Evolutionary conservation across 1,284 basidiomycete genomes (phyloP), one percentile per base, ranked within the genome.

Genomic region (Ceratobasidium papillatum): DNA sequence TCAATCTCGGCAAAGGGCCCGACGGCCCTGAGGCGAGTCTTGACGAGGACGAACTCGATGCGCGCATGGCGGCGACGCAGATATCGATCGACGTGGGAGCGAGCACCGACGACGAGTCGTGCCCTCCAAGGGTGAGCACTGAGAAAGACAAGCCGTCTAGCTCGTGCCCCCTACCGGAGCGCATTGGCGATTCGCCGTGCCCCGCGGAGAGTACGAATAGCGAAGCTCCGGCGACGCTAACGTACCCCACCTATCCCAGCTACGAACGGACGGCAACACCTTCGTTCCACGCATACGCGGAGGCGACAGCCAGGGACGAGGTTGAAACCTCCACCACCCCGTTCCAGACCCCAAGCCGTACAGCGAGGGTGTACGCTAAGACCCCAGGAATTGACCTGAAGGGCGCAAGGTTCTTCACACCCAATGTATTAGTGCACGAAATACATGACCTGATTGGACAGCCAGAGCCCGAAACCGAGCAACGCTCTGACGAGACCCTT

Each of bases 401-500:
- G 5, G 59, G 59, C n/a, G 25, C 59, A 22, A 41, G 43, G 38
- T 62, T 8, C 9, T 62, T 62, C 38, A 19, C 2, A 4, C 43
- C 25, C 2, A 30, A 36, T 62, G 61, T 62, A 62, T 27, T 45
- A 47, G 7, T 3, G 3, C 3, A 38, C 17, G 22, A 27, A 11
- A 47, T 34, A 25, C 27, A 49, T 30, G 12, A 30, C 36, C 30
- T 36, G 14, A 34, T 32, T 17, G 17, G 25, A 19, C 17, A 32
- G 25, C 30, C 11, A 4, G 41, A 63, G n/a, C 38, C 36, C 9
- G 59, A 62, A 19, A 19, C 61, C 32, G 54, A 58, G 22, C 54
- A 58, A 45, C 61, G 41, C 41, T 63, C 61, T 3, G 61, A 63
- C 27, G 43, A 63, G 61, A 63, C 61, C 1, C 25, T 63, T 12